Evolutionary conservation across 768 basidiomycete genomes (phyloP), one percentile per base, ranked within the genome.

Genomic region (Mycena filopes): DNA sequence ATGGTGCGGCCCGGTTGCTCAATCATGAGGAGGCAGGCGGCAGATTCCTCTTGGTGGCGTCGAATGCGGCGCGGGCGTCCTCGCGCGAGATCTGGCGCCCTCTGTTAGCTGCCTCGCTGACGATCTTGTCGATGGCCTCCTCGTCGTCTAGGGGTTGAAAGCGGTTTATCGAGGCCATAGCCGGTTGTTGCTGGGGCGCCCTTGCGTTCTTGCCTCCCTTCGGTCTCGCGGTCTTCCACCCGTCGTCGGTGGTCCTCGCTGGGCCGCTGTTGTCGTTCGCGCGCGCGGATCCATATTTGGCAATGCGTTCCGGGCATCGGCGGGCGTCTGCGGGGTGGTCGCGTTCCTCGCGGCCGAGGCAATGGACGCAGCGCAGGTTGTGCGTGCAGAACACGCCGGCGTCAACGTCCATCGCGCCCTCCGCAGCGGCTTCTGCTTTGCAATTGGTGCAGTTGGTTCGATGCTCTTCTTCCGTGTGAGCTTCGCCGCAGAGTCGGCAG

Each of bases 401-500:
- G 46, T 55, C 62, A 10, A 25, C 26, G 21, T 55, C 62, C 62
- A 57, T 57, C n/a, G 9, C 28, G 40, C 23, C 33, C 2, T 23
- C 53, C 12, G 49, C 42, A 4, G 43, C 60, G 2, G 12, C 18
- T n/a, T 62, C 60, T 15, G 41, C 29, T 6, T 25, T 4, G 51
- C 51, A 55, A n/a, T 38, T 18, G 29, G 38, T 43, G 60, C 55
- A 55, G 9, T 29, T 29, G 12, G 21, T 7, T 1, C 54, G 62
- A 40, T 63, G 55, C 42, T 55, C 62, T 11, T 15, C 26, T 38
- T 63, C 62, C 2, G 28, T 40, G 62, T 63, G 62, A 3, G 45
- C 55, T n/a, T 28, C 23, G 11, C 31, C 53, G 54, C 62, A 63
- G 4, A 63, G 53, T 6, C 62, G 62, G 54, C 62, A 63, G 11